These are phyloP conservation scores for Lantana camara DNA, from an alignment of 257 asterid genomes.

Conservation along the genomic window DNA sequence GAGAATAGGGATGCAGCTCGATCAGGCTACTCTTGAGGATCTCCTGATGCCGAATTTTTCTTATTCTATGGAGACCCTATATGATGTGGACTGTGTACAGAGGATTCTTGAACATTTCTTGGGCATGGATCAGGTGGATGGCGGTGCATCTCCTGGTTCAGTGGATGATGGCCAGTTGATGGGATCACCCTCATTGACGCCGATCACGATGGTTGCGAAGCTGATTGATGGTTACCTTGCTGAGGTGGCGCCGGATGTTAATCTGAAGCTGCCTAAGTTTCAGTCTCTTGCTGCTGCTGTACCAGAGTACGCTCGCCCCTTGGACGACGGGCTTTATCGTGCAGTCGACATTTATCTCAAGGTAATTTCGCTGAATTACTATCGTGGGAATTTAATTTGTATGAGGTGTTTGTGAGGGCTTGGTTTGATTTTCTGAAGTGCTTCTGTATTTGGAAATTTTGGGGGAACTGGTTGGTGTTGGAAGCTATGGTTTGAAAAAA, in stretches of 20 bases:
- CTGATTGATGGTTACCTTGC: slow-evolving; percentile 91
- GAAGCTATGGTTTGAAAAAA: no score
- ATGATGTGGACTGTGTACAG: slow-evolving; percentile 86
- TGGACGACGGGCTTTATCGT: slow-evolving; percentile 97
- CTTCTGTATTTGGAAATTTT: no score
- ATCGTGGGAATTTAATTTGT: background rate
- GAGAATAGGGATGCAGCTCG: slow-evolving; percentile 91
- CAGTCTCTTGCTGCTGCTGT: slow-evolving; percentile 85
- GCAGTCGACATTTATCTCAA: slow-evolving; percentile 89
- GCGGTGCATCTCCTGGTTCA: slow-evolving; percentile 80
- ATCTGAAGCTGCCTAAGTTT: slow-evolving; percentile 86
- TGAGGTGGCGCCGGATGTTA: slow-evolving; percentile 92
- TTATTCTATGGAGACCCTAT: slow-evolving; percentile 90
- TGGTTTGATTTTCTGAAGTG: no score
- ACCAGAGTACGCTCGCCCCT: slow-evolving; percentile 91
- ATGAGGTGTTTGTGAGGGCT: no score
- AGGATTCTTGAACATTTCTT: slow-evolving; percentile 86
- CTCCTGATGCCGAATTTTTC: slow-evolving; percentile 88
- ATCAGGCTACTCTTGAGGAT: slow-evolving; percentile 92
- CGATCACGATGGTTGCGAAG: slow-evolving; percentile 92
- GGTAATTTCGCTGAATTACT: slow-evolving; percentile 44
- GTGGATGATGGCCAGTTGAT: slow-evolving; percentile 70
- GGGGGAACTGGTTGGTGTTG: no score
- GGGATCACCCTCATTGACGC: slow-evolving; percentile 88
- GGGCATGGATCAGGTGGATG: slow-evolving; percentile 71